Conservation (phyloP, 1,139 yeast species). For the Pneumocystis oryctolagi region DNA sequence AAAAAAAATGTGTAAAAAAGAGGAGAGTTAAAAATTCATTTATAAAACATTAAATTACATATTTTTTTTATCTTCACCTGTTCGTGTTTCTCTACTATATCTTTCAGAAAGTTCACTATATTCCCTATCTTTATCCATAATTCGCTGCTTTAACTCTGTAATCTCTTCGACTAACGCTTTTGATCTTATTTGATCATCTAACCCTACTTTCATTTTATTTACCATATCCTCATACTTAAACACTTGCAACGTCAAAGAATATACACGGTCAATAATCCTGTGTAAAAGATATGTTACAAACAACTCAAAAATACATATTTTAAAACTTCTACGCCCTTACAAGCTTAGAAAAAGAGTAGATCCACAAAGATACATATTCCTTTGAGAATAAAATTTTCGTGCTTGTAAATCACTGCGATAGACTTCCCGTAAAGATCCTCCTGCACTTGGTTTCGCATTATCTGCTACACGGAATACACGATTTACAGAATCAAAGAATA, state of each 20-base stretch:
- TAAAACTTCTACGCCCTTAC: background rate
- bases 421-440: conserved; percentile 18
- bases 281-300: background rate
- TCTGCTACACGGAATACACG: conserved; percentile 58
- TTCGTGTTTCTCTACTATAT: background rate
- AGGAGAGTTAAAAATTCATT: background rate
- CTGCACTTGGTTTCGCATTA: conserved; percentile 27
- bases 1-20: background rate
- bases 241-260: background rate
- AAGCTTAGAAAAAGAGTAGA: conserved; percentile 62
- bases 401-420: conserved; percentile 75
- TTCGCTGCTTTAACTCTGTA: background rate
- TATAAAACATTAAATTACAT: background rate
- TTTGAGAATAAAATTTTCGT: conserved; percentile 84
- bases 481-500: conserved; percentile 80
- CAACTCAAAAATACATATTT: background rate
- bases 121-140: background rate
- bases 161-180: background rate
- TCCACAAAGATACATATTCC: conserved; percentile 94
- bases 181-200: background rate
- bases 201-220: background rate
- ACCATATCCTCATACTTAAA: background rate
- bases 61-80: background rate
- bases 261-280: background rate
- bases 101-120: background rate